These are phyloP conservation scores for Neopestalotiopsis sp. DNA, from an alignment of 2,329 filamentous ascomycete species.

Conservation along the genomic window DNA sequence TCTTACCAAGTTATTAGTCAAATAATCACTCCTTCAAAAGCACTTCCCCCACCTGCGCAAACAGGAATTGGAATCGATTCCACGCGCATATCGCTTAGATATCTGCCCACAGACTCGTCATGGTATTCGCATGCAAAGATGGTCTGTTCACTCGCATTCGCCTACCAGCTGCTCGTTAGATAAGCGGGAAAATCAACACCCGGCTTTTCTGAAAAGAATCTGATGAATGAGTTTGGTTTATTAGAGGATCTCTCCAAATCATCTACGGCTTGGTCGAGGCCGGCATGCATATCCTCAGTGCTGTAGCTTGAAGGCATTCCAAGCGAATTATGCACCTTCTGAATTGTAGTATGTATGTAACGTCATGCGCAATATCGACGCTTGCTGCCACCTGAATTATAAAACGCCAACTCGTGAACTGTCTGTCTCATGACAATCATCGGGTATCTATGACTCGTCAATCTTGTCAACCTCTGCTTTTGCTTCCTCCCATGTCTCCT, in stretches of 20 bases:
- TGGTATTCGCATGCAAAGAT: background rate
- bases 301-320: background rate
- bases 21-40: background rate
- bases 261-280: background rate
- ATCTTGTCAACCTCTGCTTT: constrained; percentile 89
- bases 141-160: background rate
- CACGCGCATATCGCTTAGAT: background rate
- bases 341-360: constrained; percentile 5
- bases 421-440: constrained; percentile 11
- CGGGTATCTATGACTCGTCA: constrained; percentile 51
- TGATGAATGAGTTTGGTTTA: background rate
- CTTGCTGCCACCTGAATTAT: background rate
- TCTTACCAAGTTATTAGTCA: background rate
- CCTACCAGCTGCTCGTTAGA: background rate
- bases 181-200: background rate
- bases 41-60: background rate
- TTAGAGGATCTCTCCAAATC: background rate
- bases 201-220: background rate
- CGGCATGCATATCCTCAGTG: background rate
- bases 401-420: background rate
- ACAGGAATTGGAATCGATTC: background rate
- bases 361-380: background rate
- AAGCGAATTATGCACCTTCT: constrained; percentile 4
- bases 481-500: constrained; percentile 92
- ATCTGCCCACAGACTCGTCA: background rate